Evolutionary conservation across 345 rosid genomes (phyloP).

Genomic region (Pelargonium nanum): DNA sequence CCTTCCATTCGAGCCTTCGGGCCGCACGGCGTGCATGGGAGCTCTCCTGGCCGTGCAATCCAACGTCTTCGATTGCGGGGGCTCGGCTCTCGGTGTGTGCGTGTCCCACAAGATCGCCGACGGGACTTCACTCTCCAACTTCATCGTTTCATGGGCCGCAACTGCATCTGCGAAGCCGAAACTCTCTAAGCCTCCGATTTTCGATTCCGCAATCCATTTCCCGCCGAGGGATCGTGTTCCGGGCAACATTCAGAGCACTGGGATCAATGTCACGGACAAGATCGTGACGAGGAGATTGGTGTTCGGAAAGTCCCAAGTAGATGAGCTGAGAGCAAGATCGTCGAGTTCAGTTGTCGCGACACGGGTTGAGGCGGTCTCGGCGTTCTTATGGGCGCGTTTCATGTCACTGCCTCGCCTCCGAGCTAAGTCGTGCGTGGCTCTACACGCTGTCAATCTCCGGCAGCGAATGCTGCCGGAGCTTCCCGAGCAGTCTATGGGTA

Average conservation of each 20-base stretch:
- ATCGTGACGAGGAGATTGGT: slow-evolving; percentile 11
- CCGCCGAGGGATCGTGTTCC: slow-evolving; percentile 7
- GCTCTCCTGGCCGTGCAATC: slow-evolving; percentile 14
- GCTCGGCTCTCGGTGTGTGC: slow-evolving; percentile 11
- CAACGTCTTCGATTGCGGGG: slow-evolving; percentile 20
- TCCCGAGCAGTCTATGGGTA: no score
- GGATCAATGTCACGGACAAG: slow-evolving; percentile 8
- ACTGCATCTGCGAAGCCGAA: background rate
- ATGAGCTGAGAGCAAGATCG: slow-evolving; percentile 1
- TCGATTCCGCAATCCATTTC: slow-evolving; percentile 5
- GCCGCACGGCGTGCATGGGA: background rate
- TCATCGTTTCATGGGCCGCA: slow-evolving; percentile 14
- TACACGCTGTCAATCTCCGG: slow-evolving; percentile 14
- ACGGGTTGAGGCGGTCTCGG: slow-evolving; percentile 22
- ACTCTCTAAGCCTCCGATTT: slow-evolving; percentile 1
- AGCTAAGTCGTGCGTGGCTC: slow-evolving; percentile 5
- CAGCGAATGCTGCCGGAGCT: no score
- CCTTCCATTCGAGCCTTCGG: slow-evolving; percentile 1
- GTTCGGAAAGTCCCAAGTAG: slow-evolving; percentile 1
- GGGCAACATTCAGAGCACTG: slow-evolving; percentile 3
- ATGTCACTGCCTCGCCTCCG: background rate
- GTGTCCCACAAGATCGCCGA: slow-evolving; percentile 17
- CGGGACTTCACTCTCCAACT: slow-evolving; percentile 7
- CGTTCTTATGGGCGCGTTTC: slow-evolving; percentile 18
- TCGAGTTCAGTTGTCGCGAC: slow-evolving; percentile 6